A percentile compares a stretch with the other conserved stretches of the same genome.
Evolutionary conservation across 306 rosid genomes (phyloP).

Genomic region (Alnus rubra): DNA sequence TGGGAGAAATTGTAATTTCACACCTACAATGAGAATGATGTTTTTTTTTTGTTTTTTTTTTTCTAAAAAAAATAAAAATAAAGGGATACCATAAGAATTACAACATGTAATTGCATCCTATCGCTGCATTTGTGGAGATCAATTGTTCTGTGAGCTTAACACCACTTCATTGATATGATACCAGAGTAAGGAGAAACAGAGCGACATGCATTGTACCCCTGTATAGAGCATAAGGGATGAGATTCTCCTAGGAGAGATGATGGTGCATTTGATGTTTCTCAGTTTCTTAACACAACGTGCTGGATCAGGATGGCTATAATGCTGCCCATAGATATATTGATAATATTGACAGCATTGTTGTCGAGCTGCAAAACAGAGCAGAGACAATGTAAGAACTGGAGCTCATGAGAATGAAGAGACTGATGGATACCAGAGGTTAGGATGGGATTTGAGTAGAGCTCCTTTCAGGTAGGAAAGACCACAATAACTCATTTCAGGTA

Average conservation of each 20-base stretch:
- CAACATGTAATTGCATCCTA: neutral
- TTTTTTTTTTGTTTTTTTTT: too few species aligned
- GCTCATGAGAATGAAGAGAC: neutral
- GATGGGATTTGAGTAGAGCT: too few species aligned
- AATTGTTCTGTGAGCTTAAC: neutral
- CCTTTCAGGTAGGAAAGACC: too few species aligned
- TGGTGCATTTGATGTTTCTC: slow-evolving; percentile 30
- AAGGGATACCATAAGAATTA: neutral
- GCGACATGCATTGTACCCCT: neutral
- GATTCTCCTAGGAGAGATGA: slow-evolving; percentile 7
- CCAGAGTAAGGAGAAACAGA: neutral
- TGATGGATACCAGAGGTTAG: too few species aligned
- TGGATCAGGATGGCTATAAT: slow-evolving; percentile 83
- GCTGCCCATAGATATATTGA: slow-evolving; percentile 91
- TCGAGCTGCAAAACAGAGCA: slow-evolving; percentile 69
- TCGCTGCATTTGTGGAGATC: neutral
- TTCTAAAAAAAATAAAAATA: neutral
- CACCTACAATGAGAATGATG: neutral
- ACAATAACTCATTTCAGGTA: too few species aligned
- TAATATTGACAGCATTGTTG: slow-evolving; percentile 81
- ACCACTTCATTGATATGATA: neutral
- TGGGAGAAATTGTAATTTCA: neutral
- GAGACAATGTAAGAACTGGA: slow-evolving; percentile 3
- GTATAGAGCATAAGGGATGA: neutral
- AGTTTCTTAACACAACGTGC: slow-evolving; percentile 56